phyloP scores from a whole-genome alignment of 495 filamentous ascomycete species.

The Aspergillus indologenus region DNA sequence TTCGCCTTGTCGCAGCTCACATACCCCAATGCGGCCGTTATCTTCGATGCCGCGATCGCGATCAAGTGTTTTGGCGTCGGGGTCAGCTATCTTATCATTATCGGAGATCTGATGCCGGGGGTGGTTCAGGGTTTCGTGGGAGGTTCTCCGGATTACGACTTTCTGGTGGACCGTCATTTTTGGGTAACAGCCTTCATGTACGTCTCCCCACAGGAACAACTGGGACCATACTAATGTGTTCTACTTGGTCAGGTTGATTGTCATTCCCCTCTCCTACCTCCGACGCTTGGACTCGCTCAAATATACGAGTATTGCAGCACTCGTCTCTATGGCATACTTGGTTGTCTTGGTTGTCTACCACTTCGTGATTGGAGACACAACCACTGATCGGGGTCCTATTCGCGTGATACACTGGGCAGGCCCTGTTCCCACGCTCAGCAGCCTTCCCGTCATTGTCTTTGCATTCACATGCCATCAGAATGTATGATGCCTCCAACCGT shows the following conservation, averaged over 20 bases:
- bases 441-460: conserved; percentile 92
- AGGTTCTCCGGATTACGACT: conserved; percentile 57
- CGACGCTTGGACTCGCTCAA: conserved; percentile 90
- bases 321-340: conserved; percentile 90
- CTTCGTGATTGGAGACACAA: conserved; percentile 75
- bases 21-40: conserved; percentile 91
- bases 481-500: conserved; percentile 43
- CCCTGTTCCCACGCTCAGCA: conserved; percentile 71
- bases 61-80: conserved; percentile 98
- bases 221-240: conserved; percentile 17
- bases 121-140: conserved; percentile 76
- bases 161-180: conserved; percentile 84
- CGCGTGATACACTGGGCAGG: conserved; percentile 75
- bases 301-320: conserved; percentile 89
- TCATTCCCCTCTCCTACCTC: conserved; percentile 91
- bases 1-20: conserved; percentile 94
- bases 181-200: conserved; percentile 98
- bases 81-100: conserved; percentile 96
- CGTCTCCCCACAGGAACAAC: conserved; percentile 19
- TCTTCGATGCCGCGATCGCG: conserved; percentile 94
- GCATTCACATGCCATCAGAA: conserved; percentile 99
- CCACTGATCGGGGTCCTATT: conserved; percentile 66
- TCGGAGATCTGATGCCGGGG: conserved; percentile 96
- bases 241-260: conserved; percentile 62
- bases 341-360: conserved; percentile 90